These are phyloP conservation scores for Corynespora cassiicola DNA, from an alignment of 2,329 filamentous ascomycete species.

Conservation along the genomic window DNA sequence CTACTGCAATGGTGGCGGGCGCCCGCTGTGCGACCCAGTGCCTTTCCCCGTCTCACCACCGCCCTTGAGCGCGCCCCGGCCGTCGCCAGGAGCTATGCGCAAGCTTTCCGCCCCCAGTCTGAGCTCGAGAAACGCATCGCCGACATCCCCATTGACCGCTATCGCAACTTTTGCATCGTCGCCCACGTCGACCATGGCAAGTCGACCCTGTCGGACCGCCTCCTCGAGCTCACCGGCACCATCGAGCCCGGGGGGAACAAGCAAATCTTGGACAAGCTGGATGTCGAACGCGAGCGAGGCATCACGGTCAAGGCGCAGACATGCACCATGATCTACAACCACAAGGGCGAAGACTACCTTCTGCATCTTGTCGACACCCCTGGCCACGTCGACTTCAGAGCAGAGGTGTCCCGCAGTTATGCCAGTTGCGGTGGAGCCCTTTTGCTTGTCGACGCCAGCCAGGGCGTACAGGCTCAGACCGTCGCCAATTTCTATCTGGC, in stretches of 20 bases:
- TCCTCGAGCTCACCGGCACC: constrained; percentile 93
- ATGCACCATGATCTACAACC: constrained; percentile 94
- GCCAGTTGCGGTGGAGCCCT: constrained; percentile 93
- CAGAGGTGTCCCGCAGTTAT: constrained; percentile 94
- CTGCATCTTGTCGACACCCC: constrained; percentile 96
- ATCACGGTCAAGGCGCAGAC: constrained; percentile 99
- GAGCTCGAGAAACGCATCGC: constrained; percentile 70
- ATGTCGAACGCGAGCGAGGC: constrained; percentile 93
- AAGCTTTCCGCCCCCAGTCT: constrained; percentile 48
- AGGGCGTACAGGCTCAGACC: constrained; percentile 96
- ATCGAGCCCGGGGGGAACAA: constrained; percentile 87
- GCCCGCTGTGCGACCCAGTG: constrained; percentile 28
- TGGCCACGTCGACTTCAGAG: constrained; percentile 96
- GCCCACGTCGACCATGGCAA: constrained; percentile 99
- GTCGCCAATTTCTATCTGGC: constrained; percentile 98
- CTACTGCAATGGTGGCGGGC: constrained; percentile 45
- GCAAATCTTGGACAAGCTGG: constrained; percentile 95
- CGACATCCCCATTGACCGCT: constrained; percentile 78
- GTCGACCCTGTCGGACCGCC: constrained; percentile 88
- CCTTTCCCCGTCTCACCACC: constrained; percentile 11
- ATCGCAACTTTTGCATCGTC: constrained; percentile 94
- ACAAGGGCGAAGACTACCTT: constrained; percentile 86
- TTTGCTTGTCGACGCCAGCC: constrained; percentile 91
- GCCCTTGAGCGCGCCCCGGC: constrained; percentile 37
- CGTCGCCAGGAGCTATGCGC: constrained; percentile 39